Evolutionary conservation across 1,284 basidiomycete species (phyloP).

Genomic region (Apiotrichum porosum): DNA sequence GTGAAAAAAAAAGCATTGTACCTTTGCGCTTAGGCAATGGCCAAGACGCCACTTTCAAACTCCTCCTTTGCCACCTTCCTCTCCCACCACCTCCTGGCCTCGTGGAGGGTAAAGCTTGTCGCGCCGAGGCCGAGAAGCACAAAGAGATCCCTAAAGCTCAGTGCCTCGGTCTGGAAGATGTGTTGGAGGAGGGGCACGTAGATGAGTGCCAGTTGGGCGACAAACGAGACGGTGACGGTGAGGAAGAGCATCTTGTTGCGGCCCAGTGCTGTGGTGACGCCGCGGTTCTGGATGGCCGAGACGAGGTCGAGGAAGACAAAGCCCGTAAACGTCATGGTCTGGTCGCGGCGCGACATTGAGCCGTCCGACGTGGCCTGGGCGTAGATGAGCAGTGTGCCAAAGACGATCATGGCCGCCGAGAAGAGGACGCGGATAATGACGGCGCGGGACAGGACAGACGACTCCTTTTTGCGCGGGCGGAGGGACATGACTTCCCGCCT

Average conservation of each 20-base stretch:
- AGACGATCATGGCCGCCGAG: slow-evolving; percentile 82
- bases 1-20: too few relatives aligned
- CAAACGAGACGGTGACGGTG: slow-evolving; percentile 76
- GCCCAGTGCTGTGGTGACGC: slow-evolving; percentile 69
- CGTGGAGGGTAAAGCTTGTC: slow-evolving; percentile 69
- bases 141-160: slow-evolving; percentile 64
- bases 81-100: slow-evolving; percentile 74
- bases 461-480: slow-evolving; percentile 83
- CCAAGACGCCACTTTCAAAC: slow-evolving; percentile 12
- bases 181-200: slow-evolving; percentile 87
- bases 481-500: slow-evolving; percentile 82
- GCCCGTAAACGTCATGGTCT: slow-evolving; percentile 92
- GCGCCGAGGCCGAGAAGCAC: slow-evolving; percentile 68
- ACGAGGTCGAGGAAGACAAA: slow-evolving; percentile 97
- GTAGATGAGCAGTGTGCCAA: slow-evolving; percentile 85
- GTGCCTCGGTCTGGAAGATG: slow-evolving; percentile 86
- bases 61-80: slow-evolving; percentile 48
- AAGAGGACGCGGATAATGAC: slow-evolving; percentile 78
- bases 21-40: background rate
- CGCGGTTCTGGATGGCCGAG: slow-evolving; percentile 89
- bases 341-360: slow-evolving; percentile 73
- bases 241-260: slow-evolving; percentile 85
- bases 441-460: slow-evolving; percentile 71
- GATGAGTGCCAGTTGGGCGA: slow-evolving; percentile 77
- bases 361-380: slow-evolving; percentile 75